phyloP scores from a whole-genome alignment of 148 eudicot genomes.

The Silene uniflora region DNA sequence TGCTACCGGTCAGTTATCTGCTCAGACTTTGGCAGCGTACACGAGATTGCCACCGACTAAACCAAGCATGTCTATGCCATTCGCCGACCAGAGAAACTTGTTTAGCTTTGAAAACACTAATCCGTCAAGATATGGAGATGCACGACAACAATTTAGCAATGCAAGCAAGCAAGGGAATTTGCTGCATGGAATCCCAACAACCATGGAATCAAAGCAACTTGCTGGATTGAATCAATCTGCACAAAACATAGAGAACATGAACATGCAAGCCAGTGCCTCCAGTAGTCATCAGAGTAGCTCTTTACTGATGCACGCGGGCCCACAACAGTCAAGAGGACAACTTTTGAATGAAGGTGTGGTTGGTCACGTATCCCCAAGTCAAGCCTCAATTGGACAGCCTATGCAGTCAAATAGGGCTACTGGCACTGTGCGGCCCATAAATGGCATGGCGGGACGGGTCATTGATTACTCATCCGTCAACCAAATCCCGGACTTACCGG shows the following conservation, averaged over 20 bases:
- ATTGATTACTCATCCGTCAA: conserved; percentile 50
- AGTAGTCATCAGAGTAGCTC: conserved; percentile 40
- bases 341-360: conserved; percentile 40
- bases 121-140: conserved; percentile 42
- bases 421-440: conserved; percentile 36
- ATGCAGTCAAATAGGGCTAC: conserved; percentile 33
- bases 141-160: conserved; percentile 40
- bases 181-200: conserved; percentile 84
- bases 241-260: conserved; percentile 34
- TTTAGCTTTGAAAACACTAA: conserved; percentile 70
- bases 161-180: conserved; percentile 58
- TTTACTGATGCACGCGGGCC: conserved; percentile 44
- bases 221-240: conserved; percentile 49
- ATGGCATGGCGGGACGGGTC: conserved; percentile 35
- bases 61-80: conserved; percentile 52
- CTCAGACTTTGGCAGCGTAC: conserved; percentile 46
- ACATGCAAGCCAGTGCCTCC: conserved; percentile 43
- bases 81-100: conserved; percentile 69
- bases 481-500: conserved; percentile 37
- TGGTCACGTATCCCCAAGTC: conserved; percentile 41
- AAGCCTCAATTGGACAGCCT: conserved; percentile 42
- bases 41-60: conserved; percentile 55
- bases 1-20: conserved; percentile 49
- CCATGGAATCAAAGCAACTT: conserved; percentile 73
- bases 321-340: conserved; percentile 49